Conservation (phyloP, 345 rosid genomes). For the Ceriops decandra region DNA sequence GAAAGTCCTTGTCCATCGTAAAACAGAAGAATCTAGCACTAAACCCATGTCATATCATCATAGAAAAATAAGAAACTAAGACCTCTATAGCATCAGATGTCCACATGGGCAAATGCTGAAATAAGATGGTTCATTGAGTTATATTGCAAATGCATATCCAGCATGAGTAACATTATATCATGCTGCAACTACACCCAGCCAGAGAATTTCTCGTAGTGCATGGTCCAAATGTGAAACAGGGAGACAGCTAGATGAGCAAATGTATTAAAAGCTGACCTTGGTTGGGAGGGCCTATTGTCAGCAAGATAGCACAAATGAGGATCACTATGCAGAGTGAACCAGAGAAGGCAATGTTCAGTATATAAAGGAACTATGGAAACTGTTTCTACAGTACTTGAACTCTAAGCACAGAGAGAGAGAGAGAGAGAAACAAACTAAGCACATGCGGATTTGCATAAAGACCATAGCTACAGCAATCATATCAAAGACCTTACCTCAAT, state of each 20-base stretch:
- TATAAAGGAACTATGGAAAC: neutral
- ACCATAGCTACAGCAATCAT: neutral
- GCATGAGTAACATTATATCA: neutral
- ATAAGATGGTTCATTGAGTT: neutral
- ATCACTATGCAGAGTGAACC: neutral
- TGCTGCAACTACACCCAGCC: neutral
- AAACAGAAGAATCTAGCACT: neutral
- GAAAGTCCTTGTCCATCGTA: neutral
- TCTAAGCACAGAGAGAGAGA: neutral
- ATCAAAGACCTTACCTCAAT: conserved; percentile 61
- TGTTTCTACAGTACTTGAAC: neutral
- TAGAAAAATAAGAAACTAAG: neutral
- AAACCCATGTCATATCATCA: neutral
- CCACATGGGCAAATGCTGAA: neutral
- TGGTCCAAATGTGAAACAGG: neutral
- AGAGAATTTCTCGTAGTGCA: neutral
- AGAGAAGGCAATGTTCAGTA: neutral
- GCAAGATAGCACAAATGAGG: neutral
- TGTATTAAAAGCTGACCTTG: neutral
- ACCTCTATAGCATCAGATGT: neutral
- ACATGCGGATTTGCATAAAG: neutral
- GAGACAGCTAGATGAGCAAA: neutral
- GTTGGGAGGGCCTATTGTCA: neutral
- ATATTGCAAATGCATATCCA: neutral
- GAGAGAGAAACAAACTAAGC: neutral